These are phyloP conservation scores for Penicillium roqueforti DNA, from an alignment of 495 filamentous ascomycete genomes.

Conservation along the genomic window DNA sequence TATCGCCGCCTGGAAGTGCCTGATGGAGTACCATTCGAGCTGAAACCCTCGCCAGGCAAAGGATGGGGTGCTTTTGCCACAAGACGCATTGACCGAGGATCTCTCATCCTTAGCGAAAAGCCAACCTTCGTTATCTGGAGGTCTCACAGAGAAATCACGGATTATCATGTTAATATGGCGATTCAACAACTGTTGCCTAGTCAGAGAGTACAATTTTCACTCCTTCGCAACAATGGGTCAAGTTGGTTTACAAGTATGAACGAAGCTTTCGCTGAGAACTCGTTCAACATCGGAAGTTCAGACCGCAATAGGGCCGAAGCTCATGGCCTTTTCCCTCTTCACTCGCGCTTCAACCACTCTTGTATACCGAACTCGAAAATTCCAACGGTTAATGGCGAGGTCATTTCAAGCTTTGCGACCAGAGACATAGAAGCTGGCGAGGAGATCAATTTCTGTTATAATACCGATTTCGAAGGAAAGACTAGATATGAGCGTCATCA, in stretches of 20 bases:
- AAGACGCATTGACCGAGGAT: neutral
- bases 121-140: neutral
- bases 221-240: neutral
- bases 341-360: neutral
- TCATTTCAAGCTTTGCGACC: neutral
- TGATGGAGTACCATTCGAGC: neutral
- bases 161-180: neutral
- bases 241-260: neutral
- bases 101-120: neutral
- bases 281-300: neutral
- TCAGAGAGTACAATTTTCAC: neutral
- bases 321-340: neutral
- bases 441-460: neutral
- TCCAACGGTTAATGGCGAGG: neutral
- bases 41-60: neutral
- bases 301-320: neutral
- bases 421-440: neutral
- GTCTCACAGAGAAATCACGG: neutral
- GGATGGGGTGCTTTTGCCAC: neutral
- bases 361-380: neutral
- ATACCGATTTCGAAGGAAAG: neutral
- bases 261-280: neutral
- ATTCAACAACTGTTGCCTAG: neutral
- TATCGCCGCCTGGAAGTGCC: neutral
- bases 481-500: neutral